Conservation (phyloP, 2,329 filamentous ascomycete species). For the Mollisiaceae sp. region DNA sequence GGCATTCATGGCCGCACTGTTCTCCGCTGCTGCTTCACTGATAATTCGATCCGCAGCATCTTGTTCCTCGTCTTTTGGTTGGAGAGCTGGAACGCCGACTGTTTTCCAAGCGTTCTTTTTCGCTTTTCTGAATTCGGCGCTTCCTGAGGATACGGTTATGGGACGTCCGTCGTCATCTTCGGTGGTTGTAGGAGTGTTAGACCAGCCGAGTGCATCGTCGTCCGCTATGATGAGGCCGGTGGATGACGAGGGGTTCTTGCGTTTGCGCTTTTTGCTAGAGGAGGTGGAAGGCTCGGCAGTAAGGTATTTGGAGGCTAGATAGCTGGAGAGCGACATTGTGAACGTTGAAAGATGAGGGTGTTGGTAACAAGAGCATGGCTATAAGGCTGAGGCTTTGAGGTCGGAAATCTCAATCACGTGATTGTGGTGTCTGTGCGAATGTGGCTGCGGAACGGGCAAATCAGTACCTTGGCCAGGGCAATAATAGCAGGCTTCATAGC, state of each 20-base stretch:
- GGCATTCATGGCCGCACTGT: conserved; percentile 54
- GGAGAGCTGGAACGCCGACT: conserved; percentile 54
- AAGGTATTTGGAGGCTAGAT: conserved; percentile 91
- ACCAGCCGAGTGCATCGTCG: conserved; percentile 57
- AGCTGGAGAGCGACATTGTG: conserved; percentile 74
- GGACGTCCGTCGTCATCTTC: conserved; percentile 57
- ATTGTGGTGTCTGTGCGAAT: too few relatives aligned
- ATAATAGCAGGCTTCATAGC: too few relatives aligned
- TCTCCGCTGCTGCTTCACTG: conserved; percentile 71
- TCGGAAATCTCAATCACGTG: too few relatives aligned
- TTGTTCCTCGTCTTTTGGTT: conserved; percentile 50
- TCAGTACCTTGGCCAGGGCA: too few relatives aligned
- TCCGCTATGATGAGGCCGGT: conserved; percentile 68
- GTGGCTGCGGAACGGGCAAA: too few relatives aligned
- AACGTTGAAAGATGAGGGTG: background rate
- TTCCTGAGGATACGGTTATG: conserved; percentile 53
- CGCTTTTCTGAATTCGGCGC: conserved; percentile 69
- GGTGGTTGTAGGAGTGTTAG: conserved; percentile 50
- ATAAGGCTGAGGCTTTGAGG: conserved; percentile 1
- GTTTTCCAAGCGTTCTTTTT: conserved; percentile 85
- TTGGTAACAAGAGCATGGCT: background rate
- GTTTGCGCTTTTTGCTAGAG: conserved; percentile 68
- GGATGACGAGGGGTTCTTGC: conserved; percentile 53
- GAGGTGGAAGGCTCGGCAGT: conserved; percentile 62
- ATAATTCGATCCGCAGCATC: conserved; percentile 81